Conservation (phyloP, 192 early-diverging fungal genomes). For the Thamnidium elegans region DNA sequence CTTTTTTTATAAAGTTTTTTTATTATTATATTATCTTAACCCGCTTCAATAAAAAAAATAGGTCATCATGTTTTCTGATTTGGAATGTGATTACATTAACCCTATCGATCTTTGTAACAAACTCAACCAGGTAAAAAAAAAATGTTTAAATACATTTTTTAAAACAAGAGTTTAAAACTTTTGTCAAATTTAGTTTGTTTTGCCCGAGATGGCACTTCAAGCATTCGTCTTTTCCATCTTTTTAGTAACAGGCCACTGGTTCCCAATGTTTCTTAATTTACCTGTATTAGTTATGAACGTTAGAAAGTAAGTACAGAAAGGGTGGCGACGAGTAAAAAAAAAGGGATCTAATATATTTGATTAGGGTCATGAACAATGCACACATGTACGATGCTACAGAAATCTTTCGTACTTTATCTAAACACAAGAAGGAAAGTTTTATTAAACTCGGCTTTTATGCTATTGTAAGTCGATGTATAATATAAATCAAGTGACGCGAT, state of each 20-base stretch:
- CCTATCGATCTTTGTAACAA: constrained; percentile 95
- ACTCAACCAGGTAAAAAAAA: constrained; percentile 73
- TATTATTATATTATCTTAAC: too few relatives aligned
- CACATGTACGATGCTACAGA: constrained; percentile 96
- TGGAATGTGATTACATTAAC: constrained; percentile 98
- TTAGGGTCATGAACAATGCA: constrained; percentile 69
- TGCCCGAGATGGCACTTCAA: constrained; percentile 86
- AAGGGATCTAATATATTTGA: not conserved
- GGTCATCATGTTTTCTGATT: constrained; percentile 45
- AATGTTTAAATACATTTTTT: not conserved
- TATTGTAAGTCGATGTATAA: constrained; percentile 41
- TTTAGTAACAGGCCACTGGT: constrained; percentile 81
- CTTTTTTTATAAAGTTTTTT: not conserved
- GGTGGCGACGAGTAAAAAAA: not conserved
- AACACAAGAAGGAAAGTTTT: constrained; percentile 93
- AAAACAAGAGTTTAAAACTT: not conserved
- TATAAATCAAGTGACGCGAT: not conserved
- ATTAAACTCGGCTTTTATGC: constrained; percentile 94
- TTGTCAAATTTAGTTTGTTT: constrained; percentile 65
- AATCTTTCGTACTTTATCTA: constrained; percentile 87
- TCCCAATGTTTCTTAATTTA: constrained; percentile 75
- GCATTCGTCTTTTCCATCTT: constrained; percentile 73
- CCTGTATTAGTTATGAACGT: constrained; percentile 80
- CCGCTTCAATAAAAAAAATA: constrained; percentile 1
- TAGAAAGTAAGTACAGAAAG: constrained; percentile 62